Base-by-base conservation (phyloP, 208 protist species). In the Kentomonas sorsogonicus region DNA sequence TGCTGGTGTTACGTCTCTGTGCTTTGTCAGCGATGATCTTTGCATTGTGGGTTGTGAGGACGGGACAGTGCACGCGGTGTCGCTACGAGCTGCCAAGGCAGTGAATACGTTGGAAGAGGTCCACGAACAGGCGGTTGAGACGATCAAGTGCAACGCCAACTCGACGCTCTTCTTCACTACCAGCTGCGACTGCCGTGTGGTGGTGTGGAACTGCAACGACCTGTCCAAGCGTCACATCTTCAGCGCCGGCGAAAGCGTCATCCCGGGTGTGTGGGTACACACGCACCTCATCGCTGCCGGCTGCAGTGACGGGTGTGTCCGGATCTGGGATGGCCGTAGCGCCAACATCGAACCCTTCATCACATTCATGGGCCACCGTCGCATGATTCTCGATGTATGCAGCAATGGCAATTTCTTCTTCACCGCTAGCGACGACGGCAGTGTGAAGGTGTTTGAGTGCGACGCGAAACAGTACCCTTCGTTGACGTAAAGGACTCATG, bases 81-180 rank as follows among this genome's bases (percentile, higher is more conserved):
- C 81, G 6, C 57, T 94, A 16, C 74, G 72, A 45, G 75, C 29
- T 44, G 83, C 72, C 1, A 91, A 91, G 50, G 80, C 73, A 5
- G 81, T 81, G 16, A 39, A 47, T 7, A 75, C 87, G 43, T 40
- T 91, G 6, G 73, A 79, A 33, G 82, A 91, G 44, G 26, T 86
- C 38, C 90, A 96, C 60, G 76, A 69, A 29, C 82, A 91, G 62
- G 81, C 87, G 4, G 83, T 96, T 55, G 90, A 96, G 76, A 84
- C 75, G 18, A 58, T 96, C 23, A 26, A 39, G 3, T 43, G 84
- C 29, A 89, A 69, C 60, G 34, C 22, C 18, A 66, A 31, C 27
- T 48, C 59, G n/a, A 61, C 69, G 16, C 71, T 94, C 18, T 66
- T 94, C 41, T 53, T 91, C 22, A 89, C 87, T 9, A 48, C 78